Conservation (phyloP, 176 grass and related monocot genomes). For the Phragmites australis region DNA sequence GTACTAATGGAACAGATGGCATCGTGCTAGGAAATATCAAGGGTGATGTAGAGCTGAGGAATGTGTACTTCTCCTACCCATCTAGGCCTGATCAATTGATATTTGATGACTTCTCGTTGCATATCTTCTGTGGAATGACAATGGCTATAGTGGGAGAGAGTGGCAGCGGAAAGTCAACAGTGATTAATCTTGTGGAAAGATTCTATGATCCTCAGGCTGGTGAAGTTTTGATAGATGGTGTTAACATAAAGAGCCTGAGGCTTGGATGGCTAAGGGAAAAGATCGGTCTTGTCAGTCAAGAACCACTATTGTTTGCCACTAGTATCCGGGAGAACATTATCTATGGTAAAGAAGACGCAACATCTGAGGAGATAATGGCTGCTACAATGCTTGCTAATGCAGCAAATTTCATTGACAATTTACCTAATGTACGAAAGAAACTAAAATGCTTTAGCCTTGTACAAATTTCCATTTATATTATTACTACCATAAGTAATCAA, state of each 20-base stretch:
- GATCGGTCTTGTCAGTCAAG: constrained; percentile 82
- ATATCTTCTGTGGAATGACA: constrained; percentile 54
- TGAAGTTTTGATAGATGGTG: constrained; percentile 66
- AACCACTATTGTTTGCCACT: constrained; percentile 72
- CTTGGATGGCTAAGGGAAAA: constrained; percentile 67
- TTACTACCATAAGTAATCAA: background rate
- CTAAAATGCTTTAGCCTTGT: background rate
- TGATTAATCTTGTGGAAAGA: constrained; percentile 71
- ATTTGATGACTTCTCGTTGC: constrained; percentile 75
- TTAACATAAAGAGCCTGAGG: constrained; percentile 72
- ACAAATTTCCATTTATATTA: background rate
- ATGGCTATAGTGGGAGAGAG: constrained; percentile 88
- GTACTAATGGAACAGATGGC: constrained; percentile 29
- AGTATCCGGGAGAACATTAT: constrained; percentile 75
- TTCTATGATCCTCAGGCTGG: constrained; percentile 79
- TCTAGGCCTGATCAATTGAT: constrained; percentile 60
- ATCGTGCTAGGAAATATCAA: constrained; percentile 59
- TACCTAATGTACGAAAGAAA: constrained; percentile 44
- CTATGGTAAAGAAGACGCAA: constrained; percentile 74
- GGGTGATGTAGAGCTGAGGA: constrained; percentile 77
- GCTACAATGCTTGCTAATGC: constrained; percentile 52
- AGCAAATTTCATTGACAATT: constrained; percentile 48
- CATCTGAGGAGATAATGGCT: constrained; percentile 70
- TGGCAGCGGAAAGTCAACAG: constrained; percentile 80
- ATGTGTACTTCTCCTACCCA: constrained; percentile 82